Evolutionary conservation across 2,329 filamentous ascomycete genomes (phyloP), one percentile per base, ranked within the genome.

Genomic region (Claviceps sp.): DNA sequence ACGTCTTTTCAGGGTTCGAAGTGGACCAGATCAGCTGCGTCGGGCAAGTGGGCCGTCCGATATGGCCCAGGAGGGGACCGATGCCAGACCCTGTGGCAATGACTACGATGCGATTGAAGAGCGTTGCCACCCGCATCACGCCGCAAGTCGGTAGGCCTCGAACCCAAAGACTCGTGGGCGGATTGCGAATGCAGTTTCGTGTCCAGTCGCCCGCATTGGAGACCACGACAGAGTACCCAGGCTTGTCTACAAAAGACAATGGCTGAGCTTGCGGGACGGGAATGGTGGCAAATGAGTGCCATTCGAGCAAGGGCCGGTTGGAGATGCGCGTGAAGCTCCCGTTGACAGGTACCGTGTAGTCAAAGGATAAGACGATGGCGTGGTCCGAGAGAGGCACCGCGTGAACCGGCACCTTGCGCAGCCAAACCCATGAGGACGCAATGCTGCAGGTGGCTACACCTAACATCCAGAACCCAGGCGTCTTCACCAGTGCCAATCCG

Each of bases 181-280:
- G 79, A 47, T 75, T 71, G 47, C 73, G 67, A 65, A 89, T 87
- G 52, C 78, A 76, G 36, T 72, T 70, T 24, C 70, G 70, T 0
- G 85, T 89, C 85, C 85, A 89, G 67, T 89, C 84, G 22, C 85
- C 85, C 3, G 84, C 84, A 57, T 82, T 84, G 51, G 84, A 87
- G 30, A 89, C 74, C 34, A 89, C 70, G 34, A 85, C 71, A 0
- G 82, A 87, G 67, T 84, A 87, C 14, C 78, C 81, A 11, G 57
- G 59, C 41, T 59, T 60, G 20, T 58, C 58, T 1, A 60, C 54
- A 50, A 55, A 57, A 1, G 56, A 51, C 24, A 59, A 61, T 11
- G 56, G 53, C 51, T 34, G 30, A 34, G 30, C 30, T 34, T 70
- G 62, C 2, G 77, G 72, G 54, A 79, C 75, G 1, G 84, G 81